Base-by-base conservation (phyloP, 306 rosid genomes). In the Myrica gale region DNA sequence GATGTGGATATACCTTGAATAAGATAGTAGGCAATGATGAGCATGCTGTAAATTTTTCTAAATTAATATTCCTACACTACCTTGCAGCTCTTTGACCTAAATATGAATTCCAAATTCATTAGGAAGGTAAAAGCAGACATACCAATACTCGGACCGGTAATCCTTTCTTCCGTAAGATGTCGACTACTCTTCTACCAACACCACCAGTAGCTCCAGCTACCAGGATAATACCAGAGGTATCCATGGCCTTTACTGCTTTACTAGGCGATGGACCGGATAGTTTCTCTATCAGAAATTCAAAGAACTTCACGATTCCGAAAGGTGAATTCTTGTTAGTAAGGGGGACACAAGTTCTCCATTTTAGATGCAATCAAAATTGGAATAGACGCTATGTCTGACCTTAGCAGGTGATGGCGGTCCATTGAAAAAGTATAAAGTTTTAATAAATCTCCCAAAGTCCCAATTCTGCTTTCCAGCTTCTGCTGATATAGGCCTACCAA, bases 201-300 rank as follows among this genome's bases (percentile, higher is more conserved):
- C 98, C 98, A 51, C 98, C 98, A 32, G 98, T 94, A 47, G 91
- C 98, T 80, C 98, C 98, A 78, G 97, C 92, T 2, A 94, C 98
- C 10, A 94, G 89, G 58, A 90, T 91, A 81, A 86, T 80, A 69
- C 89, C 95, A 50, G 91, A 89, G 83, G 89, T 84, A 79, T 87
- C 89, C 96, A 89, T 94, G 47, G 82, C 77, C 70, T 84, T 82
- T 20, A 63, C 83, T 9, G 92, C 78, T 76, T 75, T 69, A 84
- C 79, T 84, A 21, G 90, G 87, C 47, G 98, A 87, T 68, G 93
- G 71, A 74, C 86, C 55, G 32, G 90, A 85, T 54, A 90, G 76
- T 77, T 89, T 92, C 83, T 80, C 93, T 54, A 83, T 87, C 84
- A 94, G 79, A 84, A 85, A 89, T 88, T 87, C 95, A 86, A 94